Evolutionary conservation across 1,284 basidiomycete species (phyloP), one percentile per base, ranked within the genome.

Genomic region (Moesziomyces sp.): DNA sequence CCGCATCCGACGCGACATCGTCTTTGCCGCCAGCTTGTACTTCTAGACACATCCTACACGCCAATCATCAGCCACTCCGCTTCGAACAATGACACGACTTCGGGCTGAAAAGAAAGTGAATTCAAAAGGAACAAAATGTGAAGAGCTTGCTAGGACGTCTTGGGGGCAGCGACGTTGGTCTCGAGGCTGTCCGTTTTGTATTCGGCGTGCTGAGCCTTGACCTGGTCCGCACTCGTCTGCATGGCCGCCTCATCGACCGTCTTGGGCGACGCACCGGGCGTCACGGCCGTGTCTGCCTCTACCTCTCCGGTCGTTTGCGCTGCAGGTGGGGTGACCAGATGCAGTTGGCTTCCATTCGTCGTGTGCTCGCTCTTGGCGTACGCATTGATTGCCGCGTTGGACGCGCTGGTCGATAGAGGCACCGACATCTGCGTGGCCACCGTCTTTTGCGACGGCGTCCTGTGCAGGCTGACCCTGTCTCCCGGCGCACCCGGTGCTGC

Each of bases 1-100:
- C 21, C 91, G 92, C 83, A 97, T 99, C 52, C 56, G 76, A n/a
- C 74, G 82, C 11, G 82, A 83, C 52, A 81, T 83, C 49, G 76
- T 84, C 13, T 82, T 82, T 57, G 81, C 81, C 2, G 81, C 74
- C 11, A 81, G 79, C 61, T 58, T 80, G 68, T 79, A 80, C 68
- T 79, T 83, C 38, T 82, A 66, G 47, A 54, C 6, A 24, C 33
- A 42, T 19, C 11, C 21, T 5, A 10, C n/a, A 19, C 14, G 21
- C 30, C 5, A 5, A 30, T n/a, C 3, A 4, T 30, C 30, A 30
- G 9, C 30, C 30, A 18, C n/a, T 16, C 26, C 13, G 28, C 16
- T 43, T 23, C 23, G 23, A 5, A 19, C 28, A 21, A 30, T 33
- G 10, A n/a, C 35, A 13, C n/a, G 33, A 50, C 5, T n/a, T n/a